Conservation (phyloP, 2,329 filamentous ascomycete species). For the Coniochaeta sp. region DNA sequence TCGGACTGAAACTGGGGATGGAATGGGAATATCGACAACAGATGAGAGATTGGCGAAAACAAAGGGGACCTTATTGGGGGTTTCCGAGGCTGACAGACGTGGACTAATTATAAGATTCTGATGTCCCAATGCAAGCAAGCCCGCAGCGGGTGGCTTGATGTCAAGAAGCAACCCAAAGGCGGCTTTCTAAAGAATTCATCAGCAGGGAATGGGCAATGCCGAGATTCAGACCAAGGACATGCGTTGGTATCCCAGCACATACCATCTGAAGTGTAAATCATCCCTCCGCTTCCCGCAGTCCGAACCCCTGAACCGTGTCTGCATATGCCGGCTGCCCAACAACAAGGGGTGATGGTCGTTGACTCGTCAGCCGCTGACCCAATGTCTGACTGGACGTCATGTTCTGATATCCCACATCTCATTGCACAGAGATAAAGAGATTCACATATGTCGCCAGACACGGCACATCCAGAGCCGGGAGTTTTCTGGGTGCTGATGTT, state of each 20-base stretch:
- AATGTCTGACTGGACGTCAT: neutral
- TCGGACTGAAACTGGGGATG: neutral
- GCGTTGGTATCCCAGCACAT: neutral
- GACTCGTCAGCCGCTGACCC: neutral
- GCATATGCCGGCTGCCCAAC: neutral
- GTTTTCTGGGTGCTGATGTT: neutral
- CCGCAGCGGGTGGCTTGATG: neutral
- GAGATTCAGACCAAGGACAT: neutral
- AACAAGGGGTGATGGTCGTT: neutral
- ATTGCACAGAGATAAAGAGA: neutral
- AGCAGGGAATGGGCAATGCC: neutral
- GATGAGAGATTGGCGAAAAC: neutral
- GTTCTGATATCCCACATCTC: neutral
- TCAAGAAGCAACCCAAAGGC: neutral
- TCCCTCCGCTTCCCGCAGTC: neutral
- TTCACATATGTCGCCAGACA: neutral
- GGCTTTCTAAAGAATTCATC: neutral
- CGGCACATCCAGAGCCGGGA: neutral
- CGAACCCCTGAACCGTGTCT: neutral
- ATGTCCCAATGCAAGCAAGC: neutral
- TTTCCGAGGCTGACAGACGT: neutral
- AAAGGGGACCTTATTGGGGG: neutral
- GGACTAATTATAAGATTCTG: constrained; percentile 1
- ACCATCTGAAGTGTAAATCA: neutral
- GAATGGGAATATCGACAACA: neutral